Base-by-base conservation (phyloP, 2,329 filamentous ascomycete genomes). In the Colletotrichum sp. region DNA sequence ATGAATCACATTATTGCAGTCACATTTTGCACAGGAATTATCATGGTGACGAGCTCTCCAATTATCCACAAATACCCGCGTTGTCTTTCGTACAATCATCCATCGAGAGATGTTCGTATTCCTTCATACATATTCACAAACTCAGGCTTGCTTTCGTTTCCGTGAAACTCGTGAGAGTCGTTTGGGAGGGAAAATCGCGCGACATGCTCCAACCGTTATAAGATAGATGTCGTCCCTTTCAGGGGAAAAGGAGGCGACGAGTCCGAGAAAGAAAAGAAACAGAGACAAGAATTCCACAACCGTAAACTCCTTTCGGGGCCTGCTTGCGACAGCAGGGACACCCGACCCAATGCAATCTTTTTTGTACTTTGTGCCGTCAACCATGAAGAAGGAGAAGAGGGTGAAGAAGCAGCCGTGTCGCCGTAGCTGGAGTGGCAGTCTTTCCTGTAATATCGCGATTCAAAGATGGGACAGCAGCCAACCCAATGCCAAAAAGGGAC, bases 291-390 rank as follows among this genome's bases (percentile, higher is more conserved):
- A 26, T 44, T 36, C 59, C 44, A 24, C 8, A 8, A 12, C 34
- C 21, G 24, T 44, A 30, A 75, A 73, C 70, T 66, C 74, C 74
- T 64, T 69, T 65, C 70, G 70, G 74, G 18, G 24, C 26, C 57
- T 49, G 24, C 24, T 39, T 9, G 59, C 49, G 24, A 28, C 26
- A 60, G 69, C 32, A 49, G 49, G 34, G 21, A 60, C 26, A 24
- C 57, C 57, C 70, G 28, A 69, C 64, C 74, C 74, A 74, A 76
- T 76, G 74, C 74, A 74, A 24, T 62, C 18, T 36, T 65, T 34
- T 73, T 69, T 64, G 39, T 64, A 36, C 26, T 68, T 36, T n/a
- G 68, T 36, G 28, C 62, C 62, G 52, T 65, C 70, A 66, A 39
- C 62, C 68, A 44, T 74, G 52, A 39, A 55, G 10, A n/a, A 67